These are phyloP conservation scores for Plenodomus biglobosus DNA, from an alignment of 2,329 filamentous ascomycete genomes.

Conservation along the genomic window DNA sequence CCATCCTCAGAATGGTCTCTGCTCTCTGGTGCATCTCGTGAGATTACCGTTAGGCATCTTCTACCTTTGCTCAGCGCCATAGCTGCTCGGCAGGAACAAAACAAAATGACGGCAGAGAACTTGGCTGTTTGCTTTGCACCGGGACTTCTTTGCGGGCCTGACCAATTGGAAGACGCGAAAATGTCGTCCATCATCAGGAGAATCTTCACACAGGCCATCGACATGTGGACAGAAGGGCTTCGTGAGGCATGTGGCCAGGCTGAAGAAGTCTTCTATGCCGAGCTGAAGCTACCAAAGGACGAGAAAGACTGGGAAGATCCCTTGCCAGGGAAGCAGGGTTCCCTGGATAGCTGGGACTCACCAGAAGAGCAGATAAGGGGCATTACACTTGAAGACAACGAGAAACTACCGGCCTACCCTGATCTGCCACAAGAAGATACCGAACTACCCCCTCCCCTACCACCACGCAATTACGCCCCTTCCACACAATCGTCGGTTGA, in stretches of 20 bases:
- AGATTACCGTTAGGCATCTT: slow-evolving; percentile 54
- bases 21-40: slow-evolving; percentile 49
- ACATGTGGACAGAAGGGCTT: slow-evolving; percentile 49
- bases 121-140: slow-evolving; percentile 58
- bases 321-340: slow-evolving; percentile 35
- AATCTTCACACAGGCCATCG: slow-evolving; percentile 53
- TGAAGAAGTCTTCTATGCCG: slow-evolving; percentile 40
- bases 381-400: slow-evolving; percentile 49
- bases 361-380: slow-evolving; percentile 45
- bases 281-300: slow-evolving; percentile 46
- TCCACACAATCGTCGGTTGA: slow-evolving; percentile 34
- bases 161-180: slow-evolving; percentile 58
- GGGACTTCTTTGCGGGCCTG: slow-evolving; percentile 54
- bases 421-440: slow-evolving; percentile 15
- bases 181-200: slow-evolving; percentile 55
- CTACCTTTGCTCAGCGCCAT: slow-evolving; percentile 55
- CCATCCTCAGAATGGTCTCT: slow-evolving; percentile 51
- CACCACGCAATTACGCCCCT: slow-evolving; percentile 37
- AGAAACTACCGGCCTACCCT: slow-evolving; percentile 24
- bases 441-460: slow-evolving; percentile 40
- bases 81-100: slow-evolving; percentile 49
- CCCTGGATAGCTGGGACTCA: slow-evolving; percentile 25
- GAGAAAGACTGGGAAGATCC: slow-evolving; percentile 54
- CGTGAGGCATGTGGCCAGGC: slow-evolving; percentile 47
- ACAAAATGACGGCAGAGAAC: slow-evolving; percentile 59